Base-by-base conservation (phyloP, 176 grass and related monocot genomes). In the Aegilops tauschii region DNA sequence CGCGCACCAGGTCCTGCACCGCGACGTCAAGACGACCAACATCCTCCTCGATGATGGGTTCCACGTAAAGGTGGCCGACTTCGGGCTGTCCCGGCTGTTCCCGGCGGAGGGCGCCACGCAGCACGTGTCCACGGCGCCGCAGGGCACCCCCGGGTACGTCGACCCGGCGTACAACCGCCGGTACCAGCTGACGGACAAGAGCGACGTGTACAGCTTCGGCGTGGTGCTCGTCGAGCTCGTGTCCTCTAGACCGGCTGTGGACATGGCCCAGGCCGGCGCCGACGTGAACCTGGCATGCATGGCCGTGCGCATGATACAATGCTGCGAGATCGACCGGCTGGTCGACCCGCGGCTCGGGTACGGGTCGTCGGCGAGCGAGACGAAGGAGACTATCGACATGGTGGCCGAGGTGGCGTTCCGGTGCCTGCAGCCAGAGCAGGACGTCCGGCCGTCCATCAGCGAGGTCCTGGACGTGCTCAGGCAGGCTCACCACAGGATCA, bases 131-230 rank as follows among this genome's bases (percentile, higher is more conserved):
- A 95, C 90, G 0, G 93, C 87, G n/a, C 93, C 93, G 17, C 90
- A 92, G 79, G 93, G 90, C 74, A 95, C 90, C 0, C 93, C 93
- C 0, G 93, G 93, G 4, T 95, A 95, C 35, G 40, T 95, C 12
- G 93, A 95, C 67, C 93, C 93, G 0, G 39, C 76, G 63, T 95
- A 95, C 75, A 82, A 95, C 69, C 85, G 65, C 61, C 66, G 79
- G 82, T 95, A 88, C 63, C 90, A 90, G 82, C 93, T 95, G 12
- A 95, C 90, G 0, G 90, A 95, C 69, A 95, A 95, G 85, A 95
- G 90, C 68, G 93, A 95, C 13, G 93, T 95, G 8, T 95, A 95
- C 62, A 95, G 93, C 69, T 95, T 95, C 68, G 93, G 93, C 2
- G 93, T 95, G 0, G 90, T 95, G 1, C 85, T 94, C 0, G 68